phyloP scores from a whole-genome alignment of 2,329 filamentous ascomycete genomes.

The Penicillium sp. region DNA sequence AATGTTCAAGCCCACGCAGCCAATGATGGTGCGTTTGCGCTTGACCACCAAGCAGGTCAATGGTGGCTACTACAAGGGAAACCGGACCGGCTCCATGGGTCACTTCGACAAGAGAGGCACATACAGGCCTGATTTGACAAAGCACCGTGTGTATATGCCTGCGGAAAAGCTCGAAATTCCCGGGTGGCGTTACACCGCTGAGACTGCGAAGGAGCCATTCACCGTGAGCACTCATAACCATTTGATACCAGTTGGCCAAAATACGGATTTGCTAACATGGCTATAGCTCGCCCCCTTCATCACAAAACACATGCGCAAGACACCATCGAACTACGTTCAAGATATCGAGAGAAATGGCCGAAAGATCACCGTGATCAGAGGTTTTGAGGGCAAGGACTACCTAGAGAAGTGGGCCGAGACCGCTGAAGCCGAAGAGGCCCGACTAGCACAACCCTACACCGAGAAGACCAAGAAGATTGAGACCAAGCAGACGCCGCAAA shows the following conservation, averaged over 20 bases:
- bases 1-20: constrained; percentile 47
- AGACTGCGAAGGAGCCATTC: constrained; percentile 7
- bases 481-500: neutral
- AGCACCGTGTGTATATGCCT: constrained; percentile 81
- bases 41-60: constrained; percentile 92
- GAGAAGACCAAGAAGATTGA: neutral
- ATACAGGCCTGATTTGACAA: constrained; percentile 79
- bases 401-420: constrained; percentile 42
- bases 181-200: neutral
- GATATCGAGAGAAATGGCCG: constrained; percentile 32
- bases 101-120: constrained; percentile 61
- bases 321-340: constrained; percentile 26
- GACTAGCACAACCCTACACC: neutral
- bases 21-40: constrained; percentile 69
- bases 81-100: constrained; percentile 83
- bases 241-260: neutral
- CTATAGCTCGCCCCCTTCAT: constrained; percentile 48
- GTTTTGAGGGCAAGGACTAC: constrained; percentile 38
- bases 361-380: constrained; percentile 29
- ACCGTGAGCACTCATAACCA: constrained; percentile 14
- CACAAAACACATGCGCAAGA: constrained; percentile 40
- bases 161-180: constrained; percentile 8
- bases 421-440: constrained; percentile 35
- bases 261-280: constrained; percentile 11
- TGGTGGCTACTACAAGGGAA: constrained; percentile 97